phyloP scores from a whole-genome alignment of 2,329 filamentous ascomycete species.

The Fusarium sp. region DNA sequence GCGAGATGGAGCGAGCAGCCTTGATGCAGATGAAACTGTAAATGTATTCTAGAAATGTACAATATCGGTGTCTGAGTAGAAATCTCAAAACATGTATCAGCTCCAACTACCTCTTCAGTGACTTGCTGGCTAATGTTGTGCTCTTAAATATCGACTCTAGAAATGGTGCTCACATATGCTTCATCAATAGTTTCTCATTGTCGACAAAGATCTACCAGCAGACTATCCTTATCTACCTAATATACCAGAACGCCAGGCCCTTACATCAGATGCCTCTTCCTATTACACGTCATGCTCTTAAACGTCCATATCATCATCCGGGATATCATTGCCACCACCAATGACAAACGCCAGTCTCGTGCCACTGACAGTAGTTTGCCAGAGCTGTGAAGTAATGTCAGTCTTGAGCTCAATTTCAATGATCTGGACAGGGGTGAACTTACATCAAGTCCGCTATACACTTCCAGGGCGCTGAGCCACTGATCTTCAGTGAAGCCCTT shows the following conservation, averaged over 20 bases:
- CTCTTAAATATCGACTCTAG: neutral
- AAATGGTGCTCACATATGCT: neutral
- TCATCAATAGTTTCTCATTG: constrained; percentile 19
- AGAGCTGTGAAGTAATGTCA: constrained; percentile 65
- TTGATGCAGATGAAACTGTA: constrained; percentile 59
- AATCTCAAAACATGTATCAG: constrained; percentile 23
- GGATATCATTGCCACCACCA: constrained; percentile 60
- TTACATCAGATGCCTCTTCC: constrained; percentile 29
- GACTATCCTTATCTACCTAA: constrained; percentile 36
- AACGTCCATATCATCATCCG: constrained; percentile 58
- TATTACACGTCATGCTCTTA: constrained; percentile 35
- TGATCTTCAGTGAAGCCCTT: constrained; percentile 98
- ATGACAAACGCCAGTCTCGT: constrained; percentile 73
- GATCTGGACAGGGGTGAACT: constrained; percentile 58
- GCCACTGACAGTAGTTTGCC: constrained; percentile 77
- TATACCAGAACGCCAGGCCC: constrained; percentile 47
- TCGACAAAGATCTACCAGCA: constrained; percentile 26
- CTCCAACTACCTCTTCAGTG: constrained; percentile 2
- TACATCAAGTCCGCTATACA: constrained; percentile 89
- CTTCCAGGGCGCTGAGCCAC: constrained; percentile 83
- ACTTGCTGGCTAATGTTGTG: neutral
- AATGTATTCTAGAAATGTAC: constrained; percentile 46
- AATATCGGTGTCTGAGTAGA: constrained; percentile 40
- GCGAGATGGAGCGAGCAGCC: constrained; percentile 79
- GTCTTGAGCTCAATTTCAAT: constrained; percentile 28